Evolutionary conservation across 192 early-diverging fungal genomes (phyloP), one percentile per base, ranked within the genome.

Genomic region (Coemansia sp.): DNA sequence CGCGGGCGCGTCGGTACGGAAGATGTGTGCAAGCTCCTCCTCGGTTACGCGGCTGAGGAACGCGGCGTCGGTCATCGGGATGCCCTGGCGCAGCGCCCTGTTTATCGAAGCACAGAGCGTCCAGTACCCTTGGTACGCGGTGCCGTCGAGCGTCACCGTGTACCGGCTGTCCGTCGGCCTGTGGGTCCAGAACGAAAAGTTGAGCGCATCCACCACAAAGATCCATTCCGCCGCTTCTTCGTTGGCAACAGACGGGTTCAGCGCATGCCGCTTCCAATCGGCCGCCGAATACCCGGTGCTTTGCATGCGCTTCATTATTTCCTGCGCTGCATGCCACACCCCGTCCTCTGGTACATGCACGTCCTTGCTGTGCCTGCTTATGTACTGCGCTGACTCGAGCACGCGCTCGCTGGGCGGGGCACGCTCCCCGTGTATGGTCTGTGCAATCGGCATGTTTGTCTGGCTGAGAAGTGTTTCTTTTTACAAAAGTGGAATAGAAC

Each of bases 131-230:
- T 82, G 86, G 70, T 92, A 90, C 13, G 69, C 48, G 14, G 55
- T 50, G 17, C 83, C 88, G 36, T 88, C 68, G 38, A 85, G 84
- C 0, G 67, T 61, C 13, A 94, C 87, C 11, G 85, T 75, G 71
- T 87, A 92, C 41, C 85, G 84, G 20, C 85, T 69, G 2, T 75
- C 33, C 5, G 55, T 57, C 77, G 62, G 0, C 64, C 61, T 10
- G 62, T 87, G 78, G 9, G 85, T 77, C 91, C 91, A 95, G 69
- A 95, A 95, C 23, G 91, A 93, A 71, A 93, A 95, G 71, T 95
- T 95, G 22, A 93, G 82, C 15, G 88, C 67, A 70, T 95, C 93
- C 1, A 92, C 85, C 7, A 95, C 61, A 52, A 95, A 95, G 25
- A 95, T 93, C 89, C 89, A 91, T 53, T 92, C 84, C 20, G 89